Conservation (phyloP, 768 basidiomycete species). For the Multifurca ochricompacta region DNA sequence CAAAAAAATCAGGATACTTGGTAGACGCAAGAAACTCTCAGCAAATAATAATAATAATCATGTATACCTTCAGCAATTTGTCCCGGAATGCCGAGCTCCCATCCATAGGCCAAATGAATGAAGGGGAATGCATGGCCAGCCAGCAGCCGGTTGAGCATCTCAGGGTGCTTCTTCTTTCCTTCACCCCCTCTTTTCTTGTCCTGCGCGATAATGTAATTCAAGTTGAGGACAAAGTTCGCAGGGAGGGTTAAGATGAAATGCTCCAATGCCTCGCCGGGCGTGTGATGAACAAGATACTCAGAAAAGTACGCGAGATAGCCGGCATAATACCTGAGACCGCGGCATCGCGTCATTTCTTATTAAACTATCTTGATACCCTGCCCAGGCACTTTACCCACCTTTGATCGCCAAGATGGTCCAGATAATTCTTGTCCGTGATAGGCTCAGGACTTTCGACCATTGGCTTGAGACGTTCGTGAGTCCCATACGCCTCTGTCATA, state of each 20-base stretch:
- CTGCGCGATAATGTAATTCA: slow-evolving; percentile 18
- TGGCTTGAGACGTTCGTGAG: slow-evolving; percentile 34
- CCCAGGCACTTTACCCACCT: no score
- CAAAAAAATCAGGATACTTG: no score
- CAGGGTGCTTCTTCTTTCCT: slow-evolving; percentile 32
- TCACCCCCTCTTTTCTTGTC: slow-evolving; percentile 14
- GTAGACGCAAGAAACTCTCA: no score
- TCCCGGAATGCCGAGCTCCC: slow-evolving; percentile 54
- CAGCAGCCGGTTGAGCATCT: slow-evolving; percentile 51
- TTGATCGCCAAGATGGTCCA: slow-evolving; percentile 49
- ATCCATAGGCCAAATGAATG: slow-evolving; percentile 56
- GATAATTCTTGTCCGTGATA: slow-evolving; percentile 43
- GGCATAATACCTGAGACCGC: slow-evolving; percentile 42
- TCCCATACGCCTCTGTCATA: slow-evolving; percentile 36
- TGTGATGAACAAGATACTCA: slow-evolving; percentile 33
- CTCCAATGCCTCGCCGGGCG: slow-evolving; percentile 41
- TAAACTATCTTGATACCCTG: no score
- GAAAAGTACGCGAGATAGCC: slow-evolving; percentile 53
- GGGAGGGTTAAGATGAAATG: slow-evolving; percentile 50
- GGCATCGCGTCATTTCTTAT: no score
- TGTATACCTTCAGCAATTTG: slow-evolving; percentile 51
- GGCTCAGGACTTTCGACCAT: slow-evolving; percentile 36
- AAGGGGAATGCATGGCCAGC: slow-evolving; percentile 55
- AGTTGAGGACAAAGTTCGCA: slow-evolving; percentile 35
- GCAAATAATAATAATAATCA: no score